Percentiles rank a stretch among this genome's conserved stretches.
These are phyloP conservation scores for Aureobasidium sp. DNA, from an alignment of 2,329 filamentous ascomycete genomes.

Conservation along the genomic window DNA sequence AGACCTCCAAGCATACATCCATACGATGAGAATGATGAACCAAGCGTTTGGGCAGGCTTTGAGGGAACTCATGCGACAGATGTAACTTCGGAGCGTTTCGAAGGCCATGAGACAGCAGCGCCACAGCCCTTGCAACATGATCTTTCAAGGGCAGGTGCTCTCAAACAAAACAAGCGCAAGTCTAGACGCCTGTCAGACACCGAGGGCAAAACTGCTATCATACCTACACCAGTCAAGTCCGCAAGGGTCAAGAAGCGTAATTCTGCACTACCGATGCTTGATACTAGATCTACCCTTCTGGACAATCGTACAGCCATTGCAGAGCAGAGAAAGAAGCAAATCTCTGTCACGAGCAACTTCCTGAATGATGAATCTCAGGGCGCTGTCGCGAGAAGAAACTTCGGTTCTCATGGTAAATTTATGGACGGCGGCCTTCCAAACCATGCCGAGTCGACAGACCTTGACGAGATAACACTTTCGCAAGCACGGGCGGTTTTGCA, in stretches of 20 bases:
- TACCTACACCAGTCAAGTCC: background rate
- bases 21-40: constrained; percentile 7
- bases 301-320: background rate
- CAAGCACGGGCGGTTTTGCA: constrained; percentile 44
- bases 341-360: background rate
- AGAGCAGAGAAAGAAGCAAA: background rate
- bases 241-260: constrained; percentile 1
- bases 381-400: background rate
- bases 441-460: background rate
- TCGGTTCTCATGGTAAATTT: background rate
- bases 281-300: background rate
- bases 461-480: constrained; percentile 61
- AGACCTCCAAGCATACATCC: constrained; percentile 21
- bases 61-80: background rate
- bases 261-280: background rate
- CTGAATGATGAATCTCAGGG: background rate
- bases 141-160: background rate
- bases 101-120: background rate
- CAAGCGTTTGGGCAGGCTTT: constrained; percentile 3
- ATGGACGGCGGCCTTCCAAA: background rate
- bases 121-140: background rate
- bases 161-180: background rate
- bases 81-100: background rate
- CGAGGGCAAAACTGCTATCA: background rate
- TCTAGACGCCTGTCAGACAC: background rate